Percentiles rank a stretch among this genome's conserved stretches.
Conservation (phyloP, 2,329 filamentous ascomycete species). For the Penicillium fuscoglaucum region DNA sequence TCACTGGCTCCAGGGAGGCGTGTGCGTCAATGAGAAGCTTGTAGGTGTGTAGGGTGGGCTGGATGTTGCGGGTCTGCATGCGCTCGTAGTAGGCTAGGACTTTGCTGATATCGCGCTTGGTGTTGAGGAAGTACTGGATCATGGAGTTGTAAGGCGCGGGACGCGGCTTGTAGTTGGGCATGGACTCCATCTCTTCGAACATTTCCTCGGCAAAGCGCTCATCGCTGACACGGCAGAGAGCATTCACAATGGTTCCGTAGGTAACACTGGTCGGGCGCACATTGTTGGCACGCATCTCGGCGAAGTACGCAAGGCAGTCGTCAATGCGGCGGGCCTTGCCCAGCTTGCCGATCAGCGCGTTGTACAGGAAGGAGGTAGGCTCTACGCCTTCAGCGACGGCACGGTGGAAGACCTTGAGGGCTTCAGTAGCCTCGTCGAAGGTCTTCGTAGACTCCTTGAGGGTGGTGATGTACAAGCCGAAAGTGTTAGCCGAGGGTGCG, state of each 20-base stretch:
- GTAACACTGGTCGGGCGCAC: slow-evolving; percentile 97
- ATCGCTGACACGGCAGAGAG: slow-evolving; percentile 92
- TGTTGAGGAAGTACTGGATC: slow-evolving; percentile 99
- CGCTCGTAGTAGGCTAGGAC: slow-evolving; percentile 92
- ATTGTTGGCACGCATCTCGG: slow-evolving; percentile 89
- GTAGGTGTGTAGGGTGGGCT: slow-evolving; percentile 92
- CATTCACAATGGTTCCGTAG: slow-evolving; percentile 97
- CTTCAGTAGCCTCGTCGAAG: slow-evolving; percentile 95
- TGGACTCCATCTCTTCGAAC: slow-evolving; percentile 98
- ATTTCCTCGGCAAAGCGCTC: slow-evolving; percentile 97
- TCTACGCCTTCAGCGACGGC: slow-evolving; percentile 92
- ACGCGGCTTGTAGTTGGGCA: slow-evolving; percentile 97
- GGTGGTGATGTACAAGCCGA: slow-evolving; percentile 98
- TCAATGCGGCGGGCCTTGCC: slow-evolving; percentile 97
- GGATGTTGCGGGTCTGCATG: slow-evolving; percentile 83
- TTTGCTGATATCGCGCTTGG: slow-evolving; percentile 93
- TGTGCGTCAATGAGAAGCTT: slow-evolving; percentile 96
- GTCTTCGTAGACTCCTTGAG: slow-evolving; percentile 96
- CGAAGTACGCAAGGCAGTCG: slow-evolving; percentile 96
- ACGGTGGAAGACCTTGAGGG: slow-evolving; percentile 94
- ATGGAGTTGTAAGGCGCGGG: slow-evolving; percentile 98
- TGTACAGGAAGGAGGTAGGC: slow-evolving; percentile 96
- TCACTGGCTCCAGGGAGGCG: slow-evolving; percentile 85
- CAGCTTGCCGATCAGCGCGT: slow-evolving; percentile 95
- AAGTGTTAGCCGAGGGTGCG: slow-evolving; percentile 94